Evolutionary conservation across 768 basidiomycete genomes (phyloP).

Genomic region (Boletus vermiculosoides): DNA sequence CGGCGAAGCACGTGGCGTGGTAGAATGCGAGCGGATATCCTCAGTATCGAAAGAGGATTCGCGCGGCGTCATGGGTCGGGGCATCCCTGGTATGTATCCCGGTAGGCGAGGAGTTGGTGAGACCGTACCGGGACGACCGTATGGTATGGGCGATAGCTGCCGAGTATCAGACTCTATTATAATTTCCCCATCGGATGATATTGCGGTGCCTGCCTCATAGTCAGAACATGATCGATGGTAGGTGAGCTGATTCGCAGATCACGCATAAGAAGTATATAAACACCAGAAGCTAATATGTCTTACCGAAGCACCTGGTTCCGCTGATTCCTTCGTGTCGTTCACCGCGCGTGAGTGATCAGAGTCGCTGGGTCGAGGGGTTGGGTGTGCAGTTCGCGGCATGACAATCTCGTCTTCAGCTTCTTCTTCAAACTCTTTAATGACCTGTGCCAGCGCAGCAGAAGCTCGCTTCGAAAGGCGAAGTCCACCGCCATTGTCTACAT

Average conservation of each 20-base stretch:
- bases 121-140: constrained; percentile 46
- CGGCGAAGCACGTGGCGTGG: constrained; percentile 76
- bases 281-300: constrained; percentile 12
- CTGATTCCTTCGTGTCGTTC: constrained; percentile 20
- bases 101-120: constrained; percentile 59
- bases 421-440: constrained; percentile 73
- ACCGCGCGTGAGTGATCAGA: constrained; percentile 23
- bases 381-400: constrained; percentile 59
- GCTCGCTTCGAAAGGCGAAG: constrained; percentile 48
- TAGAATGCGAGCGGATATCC: constrained; percentile 66
- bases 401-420: constrained; percentile 76
- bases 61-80: constrained; percentile 86
- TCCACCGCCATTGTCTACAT: constrained; percentile 10
- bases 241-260: constrained; percentile 13
- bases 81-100: constrained; percentile 90
- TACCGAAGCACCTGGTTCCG: constrained; percentile 25
- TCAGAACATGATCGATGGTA: constrained; percentile 40
- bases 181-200: constrained; percentile 61
- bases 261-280: constrained; percentile 21
- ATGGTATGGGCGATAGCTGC: constrained; percentile 61
- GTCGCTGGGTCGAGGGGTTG: constrained; percentile 40
- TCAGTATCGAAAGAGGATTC: constrained; percentile 64
- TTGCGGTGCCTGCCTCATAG: constrained; percentile 66
- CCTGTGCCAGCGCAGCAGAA: constrained; percentile 73
- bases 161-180: constrained; percentile 48